Percentiles rank a stretch among this genome's conserved stretches.
Conservation (phyloP, 768 basidiomycete genomes). For the Jaapia argillacea region DNA sequence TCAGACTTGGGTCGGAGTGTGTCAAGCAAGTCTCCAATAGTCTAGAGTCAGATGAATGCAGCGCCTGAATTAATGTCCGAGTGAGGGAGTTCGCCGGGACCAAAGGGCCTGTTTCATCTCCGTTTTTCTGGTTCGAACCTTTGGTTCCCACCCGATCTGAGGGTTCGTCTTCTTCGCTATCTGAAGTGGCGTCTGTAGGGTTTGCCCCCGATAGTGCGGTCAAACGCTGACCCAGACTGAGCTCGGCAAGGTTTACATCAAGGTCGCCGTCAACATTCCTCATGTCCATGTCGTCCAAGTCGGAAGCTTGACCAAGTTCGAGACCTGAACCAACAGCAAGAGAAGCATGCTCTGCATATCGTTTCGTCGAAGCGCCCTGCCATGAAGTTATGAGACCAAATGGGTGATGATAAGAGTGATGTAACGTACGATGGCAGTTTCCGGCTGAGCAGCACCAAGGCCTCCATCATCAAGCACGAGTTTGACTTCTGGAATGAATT, state of each 20-base stretch:
- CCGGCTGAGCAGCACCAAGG: conserved; percentile 13
- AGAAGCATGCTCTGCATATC: conserved; percentile 56
- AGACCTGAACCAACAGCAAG: conserved; percentile 59
- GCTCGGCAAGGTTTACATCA: conserved; percentile 80
- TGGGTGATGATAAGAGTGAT: background rate
- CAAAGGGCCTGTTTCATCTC: conserved; percentile 21
- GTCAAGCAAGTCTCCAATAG: conserved; percentile 80
- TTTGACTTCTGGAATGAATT: conserved; percentile 40
- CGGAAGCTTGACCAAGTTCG: conserved; percentile 48
- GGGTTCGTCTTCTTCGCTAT: conserved; percentile 37
- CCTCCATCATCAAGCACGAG: conserved; percentile 28
- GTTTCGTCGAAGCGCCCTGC: conserved; percentile 41
- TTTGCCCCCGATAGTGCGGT: conserved; percentile 51
- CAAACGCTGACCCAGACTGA: conserved; percentile 85
- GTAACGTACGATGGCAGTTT: conserved; percentile 6
- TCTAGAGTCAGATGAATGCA: conserved; percentile 88
- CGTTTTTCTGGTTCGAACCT: conserved; percentile 16
- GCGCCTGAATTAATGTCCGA: conserved; percentile 88
- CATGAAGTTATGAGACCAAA: background rate
- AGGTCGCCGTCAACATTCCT: conserved; percentile 57
- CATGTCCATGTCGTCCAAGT: conserved; percentile 36
- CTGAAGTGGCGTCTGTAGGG: conserved; percentile 25
- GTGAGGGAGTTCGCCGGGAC: conserved; percentile 82
- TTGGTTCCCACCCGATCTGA: conserved; percentile 17
- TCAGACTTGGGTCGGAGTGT: conserved; percentile 72